These are phyloP conservation scores for Tetrahymena borealis DNA, from an alignment of 73 alveolate genomes.

Conservation along the genomic window DNA sequence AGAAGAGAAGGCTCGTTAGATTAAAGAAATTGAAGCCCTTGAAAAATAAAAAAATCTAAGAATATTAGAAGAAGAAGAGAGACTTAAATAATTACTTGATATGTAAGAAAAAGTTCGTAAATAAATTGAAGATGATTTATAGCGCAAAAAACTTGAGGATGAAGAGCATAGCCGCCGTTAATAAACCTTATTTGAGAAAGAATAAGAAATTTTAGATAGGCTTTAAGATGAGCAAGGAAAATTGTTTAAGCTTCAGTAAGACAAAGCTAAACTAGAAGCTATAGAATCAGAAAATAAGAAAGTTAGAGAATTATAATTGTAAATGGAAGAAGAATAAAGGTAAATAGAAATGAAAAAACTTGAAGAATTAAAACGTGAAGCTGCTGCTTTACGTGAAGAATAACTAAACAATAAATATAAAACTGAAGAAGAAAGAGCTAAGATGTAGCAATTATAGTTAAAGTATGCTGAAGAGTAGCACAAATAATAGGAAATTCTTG, in stretches of 20 bases:
- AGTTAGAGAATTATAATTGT: background rate
- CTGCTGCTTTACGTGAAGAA: background rate
- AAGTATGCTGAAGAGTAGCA: background rate
- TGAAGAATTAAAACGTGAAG: background rate
- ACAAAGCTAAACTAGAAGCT: background rate
- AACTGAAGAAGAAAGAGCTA: background rate
- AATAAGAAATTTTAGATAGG: background rate
- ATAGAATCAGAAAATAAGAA: background rate
- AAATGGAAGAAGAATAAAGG: background rate
- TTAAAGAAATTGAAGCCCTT: background rate
- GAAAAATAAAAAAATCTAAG: background rate
- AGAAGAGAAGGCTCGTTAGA: background rate
- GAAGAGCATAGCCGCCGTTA: background rate
- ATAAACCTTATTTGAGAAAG: background rate
- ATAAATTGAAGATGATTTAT: background rate
- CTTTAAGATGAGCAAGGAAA: background rate
- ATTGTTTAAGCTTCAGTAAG: background rate
- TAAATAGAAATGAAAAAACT: background rate
- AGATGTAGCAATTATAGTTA: background rate
- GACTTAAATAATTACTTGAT: background rate
- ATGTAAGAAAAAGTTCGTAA: background rate
- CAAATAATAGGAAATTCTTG: background rate
- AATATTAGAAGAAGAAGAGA: background rate
- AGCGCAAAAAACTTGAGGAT: background rate
- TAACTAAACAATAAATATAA: background rate